Base-by-base conservation (phyloP, 148 eudicot genomes). In the Rheum nobile region DNA sequence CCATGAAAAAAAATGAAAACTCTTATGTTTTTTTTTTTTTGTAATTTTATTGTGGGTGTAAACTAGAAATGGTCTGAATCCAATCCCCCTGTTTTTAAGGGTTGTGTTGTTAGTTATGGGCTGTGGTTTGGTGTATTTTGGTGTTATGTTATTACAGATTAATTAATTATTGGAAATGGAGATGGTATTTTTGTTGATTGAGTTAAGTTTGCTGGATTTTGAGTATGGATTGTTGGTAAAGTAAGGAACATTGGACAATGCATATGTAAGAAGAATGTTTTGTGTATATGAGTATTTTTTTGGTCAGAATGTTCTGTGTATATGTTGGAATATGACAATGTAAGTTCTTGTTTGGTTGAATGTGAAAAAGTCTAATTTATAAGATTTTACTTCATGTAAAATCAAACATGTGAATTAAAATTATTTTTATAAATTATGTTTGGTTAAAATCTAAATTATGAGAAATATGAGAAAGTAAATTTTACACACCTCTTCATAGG, bases 71-170 rank as follows among this genome's bases (percentile, higher is more conserved):
- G 68, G 19, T 65, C 41, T 32, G 41, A 65, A 65, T 65, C 70
- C 70, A 65, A 65, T 65, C 70, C 41, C 39, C 14, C 10, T 16
- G 70, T 65, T 65, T 65, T 65, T 31, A 5, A 31, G 70, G 70
- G 70, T 65, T 65, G 70, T 32, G 1, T 65, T 28, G n/a, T n/a
- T 26, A 28, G 67, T 57, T 10, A 28, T 57, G 22, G 32, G 16
- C 0, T 57, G 28, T 54, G 9, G 2, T 12, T 22, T 28, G 16
- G 32, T 22, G 28, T 8, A 24, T 3, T 2, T 55, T 57, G 65
- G 28, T 59, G 67, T 21, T 19, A 28, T 28, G 9, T 59, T 26
- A 12, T 59, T 59, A 28, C 0, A 28, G 34, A 65, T 32, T 34
- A 19, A 32, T 65, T 65, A 65, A 16, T 65, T 65, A 32, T 9